Evolutionary conservation across 345 rosid species (phyloP), one percentile per base, ranked within the genome.

Genomic region (Cardamine occulta): DNA sequence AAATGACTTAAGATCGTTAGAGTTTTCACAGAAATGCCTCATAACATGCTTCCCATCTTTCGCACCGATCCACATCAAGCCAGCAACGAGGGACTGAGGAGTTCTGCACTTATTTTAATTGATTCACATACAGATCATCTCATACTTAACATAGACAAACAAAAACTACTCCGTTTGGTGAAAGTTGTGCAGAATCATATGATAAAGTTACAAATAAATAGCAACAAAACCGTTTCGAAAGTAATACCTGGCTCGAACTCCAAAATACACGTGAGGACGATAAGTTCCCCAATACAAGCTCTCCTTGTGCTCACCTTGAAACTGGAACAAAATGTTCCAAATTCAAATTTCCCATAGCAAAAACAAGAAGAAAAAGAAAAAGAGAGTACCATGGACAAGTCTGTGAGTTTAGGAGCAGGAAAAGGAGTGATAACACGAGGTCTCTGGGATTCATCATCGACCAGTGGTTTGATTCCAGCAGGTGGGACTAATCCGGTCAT

Each of bases 261-360:
- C 98, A 37, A 93, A 81, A 80, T 93, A 89, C 78, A 87, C 87
- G 39, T 89, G 87, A 82, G 98, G 93, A 19, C 96, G 87, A 71
- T 89, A 94, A 1, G 96, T 90, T 78, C 92, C 98, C 98, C 98
- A 87, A 54, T 94, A 87, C 74, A 91, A 86, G 84, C 90, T 85
- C 81, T 91, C 89, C 68, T 75, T 86, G 29, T 91, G 98, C 60
- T 85, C 93, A 21, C 96, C 96, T 85, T 87, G 90, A 84, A 91
- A 94, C 97, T 93, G 60, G 9, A 8, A 19, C 24, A 73, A 66
- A 34, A 63, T 58, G 31, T 18, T 66, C 34, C 31, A 65, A 49
- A 31, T 44, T 58, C 24, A 66, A 18, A 49, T 17, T 42, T 40
- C 11, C 1, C 45, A 10, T 21, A 40, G 48, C 47, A 5, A 12